Percentiles rank a stretch among this genome's conserved stretches.
Conservation (phyloP, 2,329 filamentous ascomycete genomes). For the Sporothrix mexicana region DNA sequence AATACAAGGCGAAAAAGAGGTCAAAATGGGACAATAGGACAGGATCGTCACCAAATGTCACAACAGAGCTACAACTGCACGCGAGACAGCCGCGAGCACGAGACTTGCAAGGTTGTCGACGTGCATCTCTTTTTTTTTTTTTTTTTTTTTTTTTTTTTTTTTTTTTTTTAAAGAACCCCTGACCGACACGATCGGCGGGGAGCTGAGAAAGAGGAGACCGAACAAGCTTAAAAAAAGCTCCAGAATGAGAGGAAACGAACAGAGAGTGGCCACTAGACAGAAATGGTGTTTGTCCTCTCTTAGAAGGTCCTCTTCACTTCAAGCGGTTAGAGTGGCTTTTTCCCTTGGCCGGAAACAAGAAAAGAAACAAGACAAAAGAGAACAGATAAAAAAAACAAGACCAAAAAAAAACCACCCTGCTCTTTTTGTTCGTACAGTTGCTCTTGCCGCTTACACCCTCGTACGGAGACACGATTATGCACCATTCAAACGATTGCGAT, state of each 20-base stretch:
- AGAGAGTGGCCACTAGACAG: background rate
- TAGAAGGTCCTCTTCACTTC: constrained; percentile 5
- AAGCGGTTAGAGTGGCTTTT: background rate
- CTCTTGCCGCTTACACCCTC: background rate
- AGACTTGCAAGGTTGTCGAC: background rate
- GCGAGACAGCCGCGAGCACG: background rate
- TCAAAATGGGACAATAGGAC: background rate
- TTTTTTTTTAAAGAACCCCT: background rate
- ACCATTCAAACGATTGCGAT: constrained; percentile 9
- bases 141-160: background rate
- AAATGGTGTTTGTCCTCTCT: background rate
- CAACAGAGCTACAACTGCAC: background rate
- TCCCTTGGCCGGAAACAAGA: background rate
- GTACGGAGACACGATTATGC: background rate
- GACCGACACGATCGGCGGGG: background rate
- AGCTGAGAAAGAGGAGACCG: background rate
- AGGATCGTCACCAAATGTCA: too few species aligned
- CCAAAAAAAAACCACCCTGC: background rate
- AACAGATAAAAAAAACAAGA: background rate
- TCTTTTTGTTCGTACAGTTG: background rate
- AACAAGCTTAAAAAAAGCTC: background rate
- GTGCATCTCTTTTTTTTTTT: background rate
- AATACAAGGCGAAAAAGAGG: background rate
- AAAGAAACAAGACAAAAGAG: background rate
- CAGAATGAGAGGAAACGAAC: background rate